Base-by-base conservation (phyloP, 1,284 basidiomycete genomes). In the Cryptococcus jaspeensis region DNA sequence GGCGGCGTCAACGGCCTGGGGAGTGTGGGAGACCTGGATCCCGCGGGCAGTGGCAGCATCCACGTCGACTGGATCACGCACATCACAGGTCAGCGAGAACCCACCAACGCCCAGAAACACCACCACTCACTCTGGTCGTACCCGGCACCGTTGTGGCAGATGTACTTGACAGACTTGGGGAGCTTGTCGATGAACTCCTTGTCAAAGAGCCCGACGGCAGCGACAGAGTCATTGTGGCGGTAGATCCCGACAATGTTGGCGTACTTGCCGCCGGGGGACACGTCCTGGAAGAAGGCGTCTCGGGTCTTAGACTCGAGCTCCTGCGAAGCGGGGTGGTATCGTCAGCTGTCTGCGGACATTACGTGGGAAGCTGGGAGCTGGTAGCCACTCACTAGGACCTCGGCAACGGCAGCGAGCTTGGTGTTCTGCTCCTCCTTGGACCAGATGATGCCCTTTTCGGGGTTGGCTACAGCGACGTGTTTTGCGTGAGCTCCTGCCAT, bases 71-170 rank as follows among this genome's bases (percentile, higher is more conserved):
- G 43, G 22, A 50, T n/a, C n/a, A n/a, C n/a, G 18, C 18, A 20
- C 42, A 44, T 41, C 5, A 23, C 53, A 64, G 44, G 61, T 56
- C 7, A 59, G 55, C 56, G 8, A 52, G 40, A 37, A 9, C 12
- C 43, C 12, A 36, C 20, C 3, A 44, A 35, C 15, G 20, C 13
- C 18, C 12, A 4, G 6, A 39, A 43, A 18, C 35, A 22, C 25
- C 1, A 23, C 16, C 1, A 62, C 71, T 47, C 56, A 75, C 70
- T 71, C 52, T 71, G 68, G 46, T 73, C 71, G 45, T 94, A 94
- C 3, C 92, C 92, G 0, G 92, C 91, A n/a, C 92, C 92, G 62
- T 93, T 92, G 75, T 93, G 90, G 1, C 87, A 88, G 65, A 95
- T 90, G 85, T 89, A 92, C 70, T 87, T 87, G 56, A 94, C 81